Evolutionary conservation across 495 filamentous ascomycete genomes (phyloP), one percentile per base, ranked within the genome.

Genomic region (Hyphodiscus hymeniophilus): DNA sequence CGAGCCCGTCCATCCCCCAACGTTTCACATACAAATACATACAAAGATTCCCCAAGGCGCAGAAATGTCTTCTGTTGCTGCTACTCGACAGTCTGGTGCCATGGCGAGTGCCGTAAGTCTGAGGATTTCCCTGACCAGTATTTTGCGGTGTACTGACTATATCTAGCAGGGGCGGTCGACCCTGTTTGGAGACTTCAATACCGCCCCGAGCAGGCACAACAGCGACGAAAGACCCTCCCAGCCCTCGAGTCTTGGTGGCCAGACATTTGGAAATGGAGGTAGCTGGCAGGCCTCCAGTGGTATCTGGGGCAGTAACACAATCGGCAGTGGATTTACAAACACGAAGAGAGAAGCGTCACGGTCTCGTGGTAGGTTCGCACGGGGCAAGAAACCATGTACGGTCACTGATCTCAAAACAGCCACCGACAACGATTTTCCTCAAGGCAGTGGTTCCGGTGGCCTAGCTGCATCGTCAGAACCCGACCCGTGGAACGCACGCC

Each of bases 391-490:
- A 21, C 18, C 31, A 33, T 22, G 13, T 20, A 20, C 47, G 6
- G 30, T 23, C 44, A 47, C 54, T 54, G 38, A 60, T 47, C 15
- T 33, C 3, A 24, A 42, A 2, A 35, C 30, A 58, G 45, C 45
- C 16, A 48, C 17, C 5, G 46, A 51, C 20, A 54, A 60, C 36
- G 43, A 43, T 8, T 52, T 50, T 26, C 47, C 26, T 15, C 23
- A 43, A 21, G 50, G 44, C 54, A 73, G 75, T 23, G 83, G 84
- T 20, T 86, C 83, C 2, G 71, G 80, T 21, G 82, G 82, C 26
- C 60, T 88, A 23, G 60, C 84, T 34, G 69, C 77, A 2, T 72
- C 79, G 2, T 85, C 82, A 1, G 80, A 83, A 55, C 74, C 78
- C 1, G 81, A 87, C 56, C 64, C 63, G 26, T 78, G 73, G 74